A percentile compares a stretch with the other conserved stretches of the same genome.
Evolutionary conservation across 2,329 filamentous ascomycete species (phyloP).

Genomic region (Hirsutella thompsonii): DNA sequence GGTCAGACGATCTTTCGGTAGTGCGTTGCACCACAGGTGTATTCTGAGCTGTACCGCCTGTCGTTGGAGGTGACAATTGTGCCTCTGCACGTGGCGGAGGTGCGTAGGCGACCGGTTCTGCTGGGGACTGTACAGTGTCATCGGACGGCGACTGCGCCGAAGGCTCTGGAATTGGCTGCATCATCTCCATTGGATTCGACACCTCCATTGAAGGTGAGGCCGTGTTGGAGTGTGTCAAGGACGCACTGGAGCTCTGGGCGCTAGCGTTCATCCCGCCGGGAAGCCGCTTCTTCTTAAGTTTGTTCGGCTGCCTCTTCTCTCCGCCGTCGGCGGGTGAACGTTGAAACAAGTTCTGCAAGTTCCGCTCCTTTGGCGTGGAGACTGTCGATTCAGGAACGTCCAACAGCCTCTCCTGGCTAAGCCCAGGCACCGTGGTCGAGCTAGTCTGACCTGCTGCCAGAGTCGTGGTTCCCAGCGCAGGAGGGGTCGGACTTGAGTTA

Average conservation of each 20-base stretch:
- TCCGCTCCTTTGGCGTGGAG: slow-evolving; percentile 53
- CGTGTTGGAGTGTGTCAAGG: slow-evolving; percentile 38
- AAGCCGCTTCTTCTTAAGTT: slow-evolving; percentile 75
- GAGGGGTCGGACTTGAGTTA: slow-evolving; percentile 16
- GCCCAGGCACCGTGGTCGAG: slow-evolving; percentile 19
- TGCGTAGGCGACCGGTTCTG: not conserved
- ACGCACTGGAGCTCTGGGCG: slow-evolving; percentile 80
- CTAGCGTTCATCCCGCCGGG: slow-evolving; percentile 70
- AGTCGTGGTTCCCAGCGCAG: slow-evolving; percentile 11
- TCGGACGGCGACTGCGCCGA: not conserved
- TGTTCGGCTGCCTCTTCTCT: slow-evolving; percentile 69
- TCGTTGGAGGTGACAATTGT: not conserved
- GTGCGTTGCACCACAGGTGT: slow-evolving; percentile 9
- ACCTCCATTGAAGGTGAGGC: slow-evolving; percentile 33
- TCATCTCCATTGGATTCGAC: slow-evolving; percentile 31
- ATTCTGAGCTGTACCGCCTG: slow-evolving; percentile 3
- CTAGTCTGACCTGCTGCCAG: slow-evolving; percentile 15
- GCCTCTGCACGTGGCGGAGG: not conserved
- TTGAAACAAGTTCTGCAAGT: slow-evolving; percentile 57
- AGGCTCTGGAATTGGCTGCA: slow-evolving; percentile 4
- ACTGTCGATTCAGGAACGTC: slow-evolving; percentile 23
- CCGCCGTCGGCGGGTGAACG: slow-evolving; percentile 47
- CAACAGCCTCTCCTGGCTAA: slow-evolving; percentile 36
- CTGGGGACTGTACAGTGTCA: not conserved
- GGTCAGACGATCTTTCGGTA: slow-evolving; percentile 26